A percentile compares a stretch with the other conserved stretches of the same genome.
These are phyloP conservation scores for Massarina eburnea DNA, from an alignment of 2,329 filamentous ascomycete species.

Conservation along the genomic window DNA sequence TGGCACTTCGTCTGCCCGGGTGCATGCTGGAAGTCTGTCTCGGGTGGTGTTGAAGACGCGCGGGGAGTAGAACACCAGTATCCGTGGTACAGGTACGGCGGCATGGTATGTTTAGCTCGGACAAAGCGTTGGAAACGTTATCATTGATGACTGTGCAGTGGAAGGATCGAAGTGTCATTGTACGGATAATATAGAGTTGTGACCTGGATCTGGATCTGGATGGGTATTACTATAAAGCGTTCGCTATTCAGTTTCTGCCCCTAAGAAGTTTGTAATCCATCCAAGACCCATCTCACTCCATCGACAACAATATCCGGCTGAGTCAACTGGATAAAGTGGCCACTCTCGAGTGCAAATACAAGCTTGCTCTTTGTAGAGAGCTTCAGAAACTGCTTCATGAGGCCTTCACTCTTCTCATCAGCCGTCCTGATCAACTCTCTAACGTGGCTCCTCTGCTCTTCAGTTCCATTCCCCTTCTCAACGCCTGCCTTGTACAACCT, in stretches of 20 bases:
- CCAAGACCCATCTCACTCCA: constrained; percentile 36
- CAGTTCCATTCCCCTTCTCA: constrained; percentile 36
- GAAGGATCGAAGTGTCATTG: constrained; percentile 46
- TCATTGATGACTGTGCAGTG: constrained; percentile 29
- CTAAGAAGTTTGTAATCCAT: constrained; percentile 12
- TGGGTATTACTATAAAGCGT: too few species aligned
- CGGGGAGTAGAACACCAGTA: constrained; percentile 17
- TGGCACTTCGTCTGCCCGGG: constrained; percentile 51
- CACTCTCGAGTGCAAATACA: constrained; percentile 34
- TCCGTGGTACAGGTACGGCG: constrained; percentile 29
- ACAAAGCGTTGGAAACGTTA: constrained; percentile 25
- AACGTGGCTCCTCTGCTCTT: constrained; percentile 30
- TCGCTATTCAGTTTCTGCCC: background rate
- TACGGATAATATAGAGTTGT: too few species aligned
- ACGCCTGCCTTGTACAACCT: constrained; percentile 36
- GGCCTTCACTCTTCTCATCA: constrained; percentile 29
- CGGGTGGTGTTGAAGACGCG: constrained; percentile 48
- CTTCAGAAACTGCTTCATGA: constrained; percentile 31
- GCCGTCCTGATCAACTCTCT: constrained; percentile 28
- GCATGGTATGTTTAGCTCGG: constrained; percentile 37
- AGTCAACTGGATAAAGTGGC: constrained; percentile 41
- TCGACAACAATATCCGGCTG: constrained; percentile 40
- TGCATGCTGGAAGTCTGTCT: constrained; percentile 47
- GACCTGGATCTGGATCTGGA: too few species aligned
- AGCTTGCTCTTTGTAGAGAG: constrained; percentile 30